Conservation (phyloP, 306 rosid genomes). For the Medicago truncatula region MtrunA17r5.0-ANR NC_053049.1:8583001-8583500, state of each 20-base stretch:
- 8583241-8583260: slow-evolving; percentile 79
- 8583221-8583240: slow-evolving; percentile 59
- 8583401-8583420: slow-evolving; percentile 62
- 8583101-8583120: slow-evolving; percentile 16
- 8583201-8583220: slow-evolving; percentile 53
- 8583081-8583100: slow-evolving; percentile 63
- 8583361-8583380: slow-evolving; percentile 53
- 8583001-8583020: slow-evolving; percentile 79
- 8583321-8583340: slow-evolving; percentile 54
- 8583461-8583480: slow-evolving; percentile 49
- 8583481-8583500: slow-evolving; percentile 62
- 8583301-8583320: slow-evolving; percentile 41
- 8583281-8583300: neutral
- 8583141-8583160: slow-evolving; percentile 72
- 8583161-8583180: slow-evolving; percentile 74
- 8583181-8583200: slow-evolving; percentile 50
- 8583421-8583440: slow-evolving; percentile 67
- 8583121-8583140: slow-evolving; percentile 64
- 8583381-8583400: slow-evolving; percentile 53
- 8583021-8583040: slow-evolving; percentile 68
- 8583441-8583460: slow-evolving; percentile 45
- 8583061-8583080: slow-evolving; percentile 66
- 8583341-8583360: slow-evolving; percentile 63
- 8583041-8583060: slow-evolving; percentile 57
- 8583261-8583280: slow-evolving; percentile 31